Evolutionary conservation across 768 basidiomycete genomes (phyloP).

Genomic region (Pisolithus orientalis): DNA sequence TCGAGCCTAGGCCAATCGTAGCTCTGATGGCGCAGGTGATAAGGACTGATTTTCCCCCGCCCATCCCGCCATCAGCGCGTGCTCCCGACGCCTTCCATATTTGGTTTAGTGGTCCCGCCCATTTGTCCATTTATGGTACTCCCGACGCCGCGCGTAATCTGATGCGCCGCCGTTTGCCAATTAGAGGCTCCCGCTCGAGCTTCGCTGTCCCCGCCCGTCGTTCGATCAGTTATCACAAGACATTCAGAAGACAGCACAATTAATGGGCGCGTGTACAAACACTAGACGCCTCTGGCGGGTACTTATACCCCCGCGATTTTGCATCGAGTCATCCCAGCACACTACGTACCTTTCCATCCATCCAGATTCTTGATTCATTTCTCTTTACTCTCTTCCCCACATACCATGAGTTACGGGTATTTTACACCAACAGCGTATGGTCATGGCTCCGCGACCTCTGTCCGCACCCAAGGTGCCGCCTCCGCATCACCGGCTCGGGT

Average conservation of each 20-base stretch:
- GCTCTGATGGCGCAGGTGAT: no score
- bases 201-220: constrained; percentile 25
- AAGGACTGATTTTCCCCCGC: constrained; percentile 2
- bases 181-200: constrained; percentile 11
- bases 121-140: constrained; percentile 13
- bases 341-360: neutral
- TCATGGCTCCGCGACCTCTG: neutral
- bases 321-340: constrained; percentile 18
- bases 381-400: neutral
- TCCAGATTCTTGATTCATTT: neutral
- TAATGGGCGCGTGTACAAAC: constrained; percentile 9
- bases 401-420: constrained; percentile 18
- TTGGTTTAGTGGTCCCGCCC: constrained; percentile 11
- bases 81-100: constrained; percentile 16
- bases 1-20: no score
- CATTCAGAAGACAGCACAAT: constrained; percentile 1
- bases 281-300: constrained; percentile 13
- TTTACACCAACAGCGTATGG: constrained; percentile 15
- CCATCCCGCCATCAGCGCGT: constrained; percentile 15
- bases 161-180: constrained; percentile 6
- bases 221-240: constrained; percentile 8
- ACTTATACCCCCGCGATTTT: constrained; percentile 21
- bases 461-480: constrained; percentile 1
- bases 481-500: constrained; percentile 14
- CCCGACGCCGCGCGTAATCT: constrained; percentile 6